These are phyloP conservation scores for Claviceps paspali DNA, from an alignment of 2,329 filamentous ascomycete species.

Conservation along the genomic window DNA sequence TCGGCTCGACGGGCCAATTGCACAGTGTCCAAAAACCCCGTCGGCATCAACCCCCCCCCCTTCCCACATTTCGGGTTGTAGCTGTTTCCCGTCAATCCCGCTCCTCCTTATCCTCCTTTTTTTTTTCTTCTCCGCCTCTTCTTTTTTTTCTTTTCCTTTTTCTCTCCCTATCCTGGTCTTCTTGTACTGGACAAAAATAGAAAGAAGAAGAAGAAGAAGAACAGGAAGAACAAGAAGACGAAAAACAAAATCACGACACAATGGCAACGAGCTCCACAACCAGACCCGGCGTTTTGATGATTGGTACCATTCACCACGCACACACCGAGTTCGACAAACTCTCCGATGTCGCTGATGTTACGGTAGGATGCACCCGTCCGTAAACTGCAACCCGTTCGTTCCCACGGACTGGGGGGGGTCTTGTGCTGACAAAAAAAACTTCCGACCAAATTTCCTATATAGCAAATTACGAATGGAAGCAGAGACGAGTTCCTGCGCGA, in stretches of 20 bases:
- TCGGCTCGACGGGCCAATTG: background rate
- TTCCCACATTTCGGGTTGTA: too few species aligned
- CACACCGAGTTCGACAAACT: constrained; percentile 8
- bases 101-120: too few species aligned
- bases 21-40: too few species aligned
- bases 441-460: too few species aligned
- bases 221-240: too few species aligned
- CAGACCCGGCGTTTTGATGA: constrained; percentile 9
- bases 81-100: too few species aligned
- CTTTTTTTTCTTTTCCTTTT: background rate
- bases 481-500: constrained; percentile 21
- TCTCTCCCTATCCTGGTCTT: background rate
- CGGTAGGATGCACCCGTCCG: constrained; percentile 3
- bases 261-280: background rate
- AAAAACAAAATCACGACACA: background rate
- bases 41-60: too few species aligned
- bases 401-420: too few species aligned
- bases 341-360: constrained; percentile 7
- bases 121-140: background rate
- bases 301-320: constrained; percentile 9
- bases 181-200: too few species aligned
- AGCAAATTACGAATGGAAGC: constrained; percentile 8
- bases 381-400: too few species aligned
- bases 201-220: too few species aligned
- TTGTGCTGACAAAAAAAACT: background rate